phyloP scores from a whole-genome alignment of 2,329 filamentous ascomycete species.

The Amauroascus niger region DNA sequence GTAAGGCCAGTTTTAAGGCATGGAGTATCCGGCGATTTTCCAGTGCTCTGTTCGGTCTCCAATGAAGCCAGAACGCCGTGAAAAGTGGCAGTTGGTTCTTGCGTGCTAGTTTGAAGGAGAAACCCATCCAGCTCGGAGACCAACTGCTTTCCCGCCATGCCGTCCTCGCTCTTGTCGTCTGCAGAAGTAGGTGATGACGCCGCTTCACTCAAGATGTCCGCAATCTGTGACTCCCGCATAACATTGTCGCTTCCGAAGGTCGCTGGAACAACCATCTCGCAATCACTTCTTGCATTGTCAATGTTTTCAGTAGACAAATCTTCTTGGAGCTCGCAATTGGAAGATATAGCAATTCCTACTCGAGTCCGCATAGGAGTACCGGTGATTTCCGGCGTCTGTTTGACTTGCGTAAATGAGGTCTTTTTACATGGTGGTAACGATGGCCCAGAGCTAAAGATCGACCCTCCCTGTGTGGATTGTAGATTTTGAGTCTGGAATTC shows the following conservation, averaged over 20 bases:
- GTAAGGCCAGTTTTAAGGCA: background rate
- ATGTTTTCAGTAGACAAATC: background rate
- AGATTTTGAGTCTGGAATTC: background rate
- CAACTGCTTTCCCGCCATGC: conserved; percentile 8
- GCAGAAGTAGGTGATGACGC: background rate
- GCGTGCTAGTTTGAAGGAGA: background rate
- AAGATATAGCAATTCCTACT: background rate
- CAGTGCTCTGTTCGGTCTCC: background rate
- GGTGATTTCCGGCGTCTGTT: conserved; percentile 9
- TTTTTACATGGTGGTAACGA: background rate
- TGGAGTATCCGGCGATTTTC: background rate
- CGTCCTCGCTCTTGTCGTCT: background rate
- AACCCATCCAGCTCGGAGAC: conserved; percentile 11
- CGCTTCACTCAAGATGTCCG: background rate
- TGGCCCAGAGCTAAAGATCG: conserved; percentile 8
- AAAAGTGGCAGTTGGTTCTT: background rate
- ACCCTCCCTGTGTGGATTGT: background rate
- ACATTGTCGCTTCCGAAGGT: conserved; percentile 9
- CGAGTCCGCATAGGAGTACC: background rate
- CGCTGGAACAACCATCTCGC: conserved; percentile 13
- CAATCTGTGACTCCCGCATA: background rate
- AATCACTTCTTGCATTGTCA: background rate
- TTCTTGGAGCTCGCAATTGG: background rate
- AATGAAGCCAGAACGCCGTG: background rate
- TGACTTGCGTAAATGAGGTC: conserved; percentile 14